A percentile compares a stretch with the other conserved stretches of the same genome.
Evolutionary conservation across 768 basidiomycete species (phyloP).

Genomic region (Tylopilus sp.): DNA sequence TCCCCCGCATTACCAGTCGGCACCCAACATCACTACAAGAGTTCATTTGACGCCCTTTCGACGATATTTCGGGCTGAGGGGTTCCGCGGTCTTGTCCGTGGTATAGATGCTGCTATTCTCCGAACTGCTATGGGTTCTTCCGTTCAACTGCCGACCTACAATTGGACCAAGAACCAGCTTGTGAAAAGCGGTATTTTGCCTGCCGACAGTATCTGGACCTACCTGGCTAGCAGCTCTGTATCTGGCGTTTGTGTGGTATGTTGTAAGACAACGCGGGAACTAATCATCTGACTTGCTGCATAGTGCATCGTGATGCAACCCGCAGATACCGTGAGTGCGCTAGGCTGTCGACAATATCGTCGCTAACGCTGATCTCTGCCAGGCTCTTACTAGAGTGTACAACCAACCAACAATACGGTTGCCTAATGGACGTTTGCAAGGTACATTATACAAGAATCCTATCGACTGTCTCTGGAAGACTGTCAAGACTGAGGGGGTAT

Average conservation of each 20-base stretch:
- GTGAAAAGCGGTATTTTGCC: conserved; percentile 64
- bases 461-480: conserved; percentile 98
- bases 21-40: conserved; percentile 89
- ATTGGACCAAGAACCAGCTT: conserved; percentile 83
- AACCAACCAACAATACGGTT: conserved; percentile 82
- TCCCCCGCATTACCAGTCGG: conserved; percentile 94
- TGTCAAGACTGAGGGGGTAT: conserved; percentile 79
- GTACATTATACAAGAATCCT: conserved; percentile 83
- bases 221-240: conserved; percentile 80
- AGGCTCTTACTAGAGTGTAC: conserved; percentile 90
- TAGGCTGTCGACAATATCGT: not conserved
- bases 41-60: conserved; percentile 72
- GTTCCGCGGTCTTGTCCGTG: conserved; percentile 76
- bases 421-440: conserved; percentile 68
- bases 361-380: conserved; percentile 4
- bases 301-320: conserved; percentile 94
- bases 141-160: conserved; percentile 95
- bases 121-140: conserved; percentile 95
- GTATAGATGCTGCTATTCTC: conserved; percentile 90
- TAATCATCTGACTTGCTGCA: not conserved
- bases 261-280: conserved; percentile 12
- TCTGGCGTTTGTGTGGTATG: conserved; percentile 91
- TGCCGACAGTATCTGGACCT: conserved; percentile 81
- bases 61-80: conserved; percentile 81
- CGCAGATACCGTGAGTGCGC: conserved; percentile 72